These are phyloP conservation scores for Tuber melanosporum DNA, from an alignment of 495 filamentous ascomycete genomes.

Conservation along the genomic window DNA sequence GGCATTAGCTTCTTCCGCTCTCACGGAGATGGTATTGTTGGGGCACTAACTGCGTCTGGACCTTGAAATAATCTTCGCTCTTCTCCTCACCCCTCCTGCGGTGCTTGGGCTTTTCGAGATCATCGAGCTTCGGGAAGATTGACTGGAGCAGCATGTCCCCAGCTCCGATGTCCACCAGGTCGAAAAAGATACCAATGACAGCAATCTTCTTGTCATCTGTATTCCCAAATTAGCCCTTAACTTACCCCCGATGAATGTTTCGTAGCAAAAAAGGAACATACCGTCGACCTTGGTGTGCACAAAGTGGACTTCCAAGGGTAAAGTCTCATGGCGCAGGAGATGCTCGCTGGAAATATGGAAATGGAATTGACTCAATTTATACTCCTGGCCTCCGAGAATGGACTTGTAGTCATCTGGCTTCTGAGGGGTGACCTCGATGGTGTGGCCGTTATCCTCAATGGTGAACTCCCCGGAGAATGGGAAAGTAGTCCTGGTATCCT, in stretches of 20 bases:
- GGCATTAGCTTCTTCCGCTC: not conserved
- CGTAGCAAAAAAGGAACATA: conserved; percentile 2
- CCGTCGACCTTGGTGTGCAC: conserved; percentile 49
- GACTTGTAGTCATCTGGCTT: conserved; percentile 16
- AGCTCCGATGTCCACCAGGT: conserved; percentile 46
- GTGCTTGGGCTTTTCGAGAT: not conserved
- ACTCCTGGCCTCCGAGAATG: conserved; percentile 46
- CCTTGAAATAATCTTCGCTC: not conserved
- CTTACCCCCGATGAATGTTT: too few relatives aligned
- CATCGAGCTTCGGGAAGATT: not conserved
- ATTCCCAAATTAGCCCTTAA: not conserved
- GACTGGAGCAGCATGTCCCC: conserved; percentile 14
- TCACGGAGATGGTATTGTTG: not conserved
- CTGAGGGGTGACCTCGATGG: conserved; percentile 23
- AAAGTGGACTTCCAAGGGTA: conserved; percentile 59
- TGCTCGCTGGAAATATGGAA: conserved; percentile 67
- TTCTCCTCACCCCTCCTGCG: not conserved
- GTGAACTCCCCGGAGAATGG: conserved; percentile 13
- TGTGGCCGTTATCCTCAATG: conserved; percentile 36
- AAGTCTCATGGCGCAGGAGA: conserved; percentile 49
- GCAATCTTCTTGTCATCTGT: conserved; percentile 41
- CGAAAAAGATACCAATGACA: conserved; percentile 57
- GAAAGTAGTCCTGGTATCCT: conserved; percentile 5
- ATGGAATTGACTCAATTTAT: conserved; percentile 58
- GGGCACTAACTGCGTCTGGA: conserved; percentile 9